These are phyloP conservation scores for Trametes hirsuta DNA, from an alignment of 1,284 basidiomycete genomes.

Conservation along the genomic window DNA sequence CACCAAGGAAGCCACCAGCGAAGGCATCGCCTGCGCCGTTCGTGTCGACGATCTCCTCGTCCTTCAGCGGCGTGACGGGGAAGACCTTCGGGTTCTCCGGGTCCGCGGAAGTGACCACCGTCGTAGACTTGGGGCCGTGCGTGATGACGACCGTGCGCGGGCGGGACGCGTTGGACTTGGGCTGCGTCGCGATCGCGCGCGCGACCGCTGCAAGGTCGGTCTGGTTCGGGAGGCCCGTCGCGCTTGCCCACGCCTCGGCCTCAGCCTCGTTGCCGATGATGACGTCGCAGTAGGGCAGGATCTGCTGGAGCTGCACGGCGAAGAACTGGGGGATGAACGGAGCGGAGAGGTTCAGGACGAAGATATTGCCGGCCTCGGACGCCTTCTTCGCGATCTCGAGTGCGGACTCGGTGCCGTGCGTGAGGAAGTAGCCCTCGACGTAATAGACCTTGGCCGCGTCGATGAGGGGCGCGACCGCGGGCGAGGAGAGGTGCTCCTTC, in stretches of 20 bases:
- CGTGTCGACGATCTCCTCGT: conserved; percentile 89
- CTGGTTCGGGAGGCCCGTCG: conserved; percentile 59
- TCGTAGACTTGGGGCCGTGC: conserved; percentile 83
- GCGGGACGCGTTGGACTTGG: conserved; percentile 73
- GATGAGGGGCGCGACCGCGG: conserved; percentile 78
- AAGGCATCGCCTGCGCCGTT: conserved; percentile 99
- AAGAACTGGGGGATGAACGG: conserved; percentile 99
- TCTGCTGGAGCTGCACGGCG: conserved; percentile 75
- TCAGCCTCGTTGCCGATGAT: conserved; percentile 96
- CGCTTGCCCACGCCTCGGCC: conserved; percentile 84
- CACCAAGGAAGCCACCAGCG: conserved; percentile 96
- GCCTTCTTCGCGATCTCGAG: conserved; percentile 83
- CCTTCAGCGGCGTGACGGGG: conserved; percentile 65
- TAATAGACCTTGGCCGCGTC: conserved; percentile 88
- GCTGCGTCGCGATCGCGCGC: conserved; percentile 67
- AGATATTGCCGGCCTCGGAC: conserved; percentile 81
- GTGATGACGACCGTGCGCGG: conserved; percentile 92
- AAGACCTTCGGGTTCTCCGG: conserved; percentile 59
- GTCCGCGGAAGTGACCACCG: conserved; percentile 72
- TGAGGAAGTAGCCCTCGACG: conserved; percentile 97
- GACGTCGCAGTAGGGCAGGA: conserved; percentile 85
- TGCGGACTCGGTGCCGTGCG: conserved; percentile 83
- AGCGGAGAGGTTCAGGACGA: conserved; percentile 93
- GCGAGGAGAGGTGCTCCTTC: conserved; percentile 78
- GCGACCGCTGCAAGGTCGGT: conserved; percentile 75